phyloP scores from a whole-genome alignment of 768 basidiomycete species.

The Podaxis carcinomalis region DNA sequence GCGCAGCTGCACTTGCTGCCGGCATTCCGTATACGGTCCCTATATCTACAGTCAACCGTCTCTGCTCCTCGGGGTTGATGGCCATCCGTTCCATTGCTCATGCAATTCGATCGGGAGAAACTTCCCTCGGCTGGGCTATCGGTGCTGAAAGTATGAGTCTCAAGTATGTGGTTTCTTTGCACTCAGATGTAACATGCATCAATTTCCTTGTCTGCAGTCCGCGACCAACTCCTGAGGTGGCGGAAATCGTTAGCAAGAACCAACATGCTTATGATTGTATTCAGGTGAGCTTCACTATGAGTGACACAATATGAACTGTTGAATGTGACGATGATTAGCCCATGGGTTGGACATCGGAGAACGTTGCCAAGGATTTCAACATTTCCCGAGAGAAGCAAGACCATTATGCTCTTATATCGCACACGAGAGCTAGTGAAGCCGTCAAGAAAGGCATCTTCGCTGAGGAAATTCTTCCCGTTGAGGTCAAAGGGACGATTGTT shows the following conservation, averaged over 20 bases:
- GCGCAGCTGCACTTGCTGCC: constrained; percentile 83
- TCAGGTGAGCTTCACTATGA: constrained; percentile 40
- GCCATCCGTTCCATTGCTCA: constrained; percentile 90
- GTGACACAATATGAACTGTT: background rate
- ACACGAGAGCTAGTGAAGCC: constrained; percentile 74
- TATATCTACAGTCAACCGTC: constrained; percentile 87
- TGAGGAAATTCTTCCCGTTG: constrained; percentile 87
- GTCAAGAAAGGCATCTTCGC: constrained; percentile 68
- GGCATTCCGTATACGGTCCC: constrained; percentile 86
- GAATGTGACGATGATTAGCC: constrained; percentile 40
- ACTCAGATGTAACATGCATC: background rate
- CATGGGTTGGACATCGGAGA: constrained; percentile 95
- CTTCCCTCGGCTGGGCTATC: constrained; percentile 80
- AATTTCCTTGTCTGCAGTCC: constrained; percentile 37
- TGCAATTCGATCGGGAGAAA: constrained; percentile 78
- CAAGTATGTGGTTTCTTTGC: constrained; percentile 44
- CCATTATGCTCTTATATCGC: constrained; percentile 84
- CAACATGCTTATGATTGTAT: constrained; percentile 72
- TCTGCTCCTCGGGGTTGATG: constrained; percentile 94
- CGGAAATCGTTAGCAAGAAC: constrained; percentile 51
- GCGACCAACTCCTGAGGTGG: constrained; percentile 69
- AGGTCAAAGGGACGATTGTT: constrained; percentile 61
- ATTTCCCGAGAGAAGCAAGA: constrained; percentile 82
- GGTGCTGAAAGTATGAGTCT: constrained; percentile 82
- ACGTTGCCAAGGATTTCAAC: constrained; percentile 79